Evolutionary conservation across 768 basidiomycete species (phyloP).

Genomic region (Omphalotus guepiniiformis): DNA sequence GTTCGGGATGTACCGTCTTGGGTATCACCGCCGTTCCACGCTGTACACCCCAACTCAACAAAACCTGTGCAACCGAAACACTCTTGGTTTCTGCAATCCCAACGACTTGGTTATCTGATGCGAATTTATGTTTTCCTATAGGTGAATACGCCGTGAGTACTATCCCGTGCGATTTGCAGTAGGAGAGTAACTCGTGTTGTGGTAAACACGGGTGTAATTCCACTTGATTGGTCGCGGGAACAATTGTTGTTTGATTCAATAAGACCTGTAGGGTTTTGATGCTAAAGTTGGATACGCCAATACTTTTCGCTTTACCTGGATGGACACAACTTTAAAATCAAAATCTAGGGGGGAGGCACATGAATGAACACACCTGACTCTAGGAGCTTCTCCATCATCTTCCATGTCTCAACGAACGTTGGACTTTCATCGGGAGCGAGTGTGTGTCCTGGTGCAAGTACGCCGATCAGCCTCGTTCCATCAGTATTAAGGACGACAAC

Average conservation of each 20-base stretch:
- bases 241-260: constrained; percentile 31
- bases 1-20: constrained; percentile 40
- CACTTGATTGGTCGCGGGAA: constrained; percentile 40
- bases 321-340: constrained; percentile 24
- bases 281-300: constrained; percentile 52
- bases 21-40: constrained; percentile 51
- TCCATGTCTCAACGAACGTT: constrained; percentile 36
- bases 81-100: constrained; percentile 25
- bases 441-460: no score
- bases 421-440: constrained; percentile 21
- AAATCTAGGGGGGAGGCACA: constrained; percentile 16
- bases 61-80: constrained; percentile 38
- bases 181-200: constrained; percentile 36
- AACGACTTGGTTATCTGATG: constrained; percentile 22
- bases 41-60: constrained; percentile 56
- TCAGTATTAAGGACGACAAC: no score
- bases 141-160: constrained; percentile 45
- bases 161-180: constrained; percentile 39
- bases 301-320: constrained; percentile 30
- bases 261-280: constrained; percentile 34
- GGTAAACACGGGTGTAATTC: constrained; percentile 45
- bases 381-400: constrained; percentile 34
- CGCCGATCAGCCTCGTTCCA: no score
- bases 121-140: constrained; percentile 30
- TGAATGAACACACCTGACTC: constrained; percentile 27